phyloP scores from a whole-genome alignment of 805 yeast species.

The Pichia exigua region DNA sequence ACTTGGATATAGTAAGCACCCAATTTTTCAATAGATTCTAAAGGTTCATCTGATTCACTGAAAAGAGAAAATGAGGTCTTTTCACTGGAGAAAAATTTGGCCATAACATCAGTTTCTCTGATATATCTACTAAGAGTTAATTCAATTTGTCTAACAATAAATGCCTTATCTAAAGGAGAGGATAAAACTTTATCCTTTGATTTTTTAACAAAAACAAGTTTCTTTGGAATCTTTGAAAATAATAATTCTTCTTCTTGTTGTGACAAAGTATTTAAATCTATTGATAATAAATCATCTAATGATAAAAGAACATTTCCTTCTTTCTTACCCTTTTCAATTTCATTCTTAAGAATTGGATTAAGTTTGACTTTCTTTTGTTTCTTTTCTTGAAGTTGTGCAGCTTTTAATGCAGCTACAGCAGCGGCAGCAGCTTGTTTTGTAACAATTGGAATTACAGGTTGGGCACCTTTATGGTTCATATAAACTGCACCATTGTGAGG shows the following conservation, averaged over 20 bases:
- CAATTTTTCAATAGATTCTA: conserved; percentile 13
- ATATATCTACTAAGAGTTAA: conserved; percentile 5
- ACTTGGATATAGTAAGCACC: conserved; percentile 21
- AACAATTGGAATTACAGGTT: conserved; percentile 29
- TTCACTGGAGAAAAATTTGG: conserved; percentile 18
- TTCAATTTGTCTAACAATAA: conserved; percentile 9
- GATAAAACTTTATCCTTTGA: conserved; percentile 13
- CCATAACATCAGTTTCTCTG: conserved; percentile 11
- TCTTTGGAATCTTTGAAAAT: not conserved
- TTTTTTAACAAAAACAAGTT: conserved; percentile 17
- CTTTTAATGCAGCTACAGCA: conserved; percentile 10
- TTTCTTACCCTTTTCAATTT: not conserved
- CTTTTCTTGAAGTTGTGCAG: conserved; percentile 4
- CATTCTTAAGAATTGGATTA: conserved; percentile 7
- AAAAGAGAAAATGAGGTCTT: conserved; percentile 14
- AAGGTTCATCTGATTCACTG: conserved; percentile 9
- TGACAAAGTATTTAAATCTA: conserved; percentile 18
- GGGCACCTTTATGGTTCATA: conserved; percentile 31
- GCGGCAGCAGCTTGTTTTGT: conserved; percentile 10
- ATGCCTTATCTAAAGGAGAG: conserved; percentile 9
- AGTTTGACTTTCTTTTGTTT: conserved; percentile 7
- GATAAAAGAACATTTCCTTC: conserved; percentile 13
- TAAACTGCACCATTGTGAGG: conserved; percentile 69
- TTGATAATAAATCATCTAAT: conserved; percentile 22
- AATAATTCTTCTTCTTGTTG: conserved; percentile 14